These are phyloP conservation scores for Aspergillus ostianus DNA, from an alignment of 495 filamentous ascomycete genomes.

Conservation along the genomic window DNA sequence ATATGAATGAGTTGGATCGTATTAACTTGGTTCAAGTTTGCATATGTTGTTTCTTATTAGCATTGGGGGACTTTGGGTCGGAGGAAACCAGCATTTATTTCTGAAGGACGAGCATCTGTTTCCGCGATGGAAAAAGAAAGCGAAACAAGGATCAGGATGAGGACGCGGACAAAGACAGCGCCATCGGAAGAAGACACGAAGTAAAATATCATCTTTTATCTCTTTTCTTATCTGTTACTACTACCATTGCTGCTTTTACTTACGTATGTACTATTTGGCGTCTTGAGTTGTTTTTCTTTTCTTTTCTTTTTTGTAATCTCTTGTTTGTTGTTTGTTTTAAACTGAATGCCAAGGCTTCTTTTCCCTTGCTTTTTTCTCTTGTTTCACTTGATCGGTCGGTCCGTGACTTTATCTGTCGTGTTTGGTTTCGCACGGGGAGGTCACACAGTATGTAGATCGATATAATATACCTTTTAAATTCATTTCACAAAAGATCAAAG, in stretches of 20 bases:
- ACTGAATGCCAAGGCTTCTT: no score
- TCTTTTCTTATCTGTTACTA: conserved; percentile 1
- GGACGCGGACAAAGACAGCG: neutral
- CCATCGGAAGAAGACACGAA: neutral
- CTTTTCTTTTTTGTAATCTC: neutral
- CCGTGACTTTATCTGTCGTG: no score
- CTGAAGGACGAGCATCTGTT: neutral
- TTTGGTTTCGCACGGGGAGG: no score
- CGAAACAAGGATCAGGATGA: neutral
- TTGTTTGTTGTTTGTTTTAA: neutral
- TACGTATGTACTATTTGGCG: neutral
- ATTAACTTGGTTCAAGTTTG: neutral
- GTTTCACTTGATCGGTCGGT: no score
- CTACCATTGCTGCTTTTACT: neutral
- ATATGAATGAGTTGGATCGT: conserved; percentile 15
- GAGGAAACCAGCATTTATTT: neutral
- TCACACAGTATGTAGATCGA: no score
- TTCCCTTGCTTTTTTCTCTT: no score
- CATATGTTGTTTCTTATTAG: neutral
- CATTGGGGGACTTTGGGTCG: neutral
- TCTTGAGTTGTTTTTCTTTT: neutral
- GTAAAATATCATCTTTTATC: neutral
- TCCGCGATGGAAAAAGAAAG: neutral
- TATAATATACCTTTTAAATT: no score
- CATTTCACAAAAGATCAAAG: no score